Evolutionary conservation across 1,139 yeast species (phyloP).

Genomic region (Kluyveromyces sp.): DNA sequence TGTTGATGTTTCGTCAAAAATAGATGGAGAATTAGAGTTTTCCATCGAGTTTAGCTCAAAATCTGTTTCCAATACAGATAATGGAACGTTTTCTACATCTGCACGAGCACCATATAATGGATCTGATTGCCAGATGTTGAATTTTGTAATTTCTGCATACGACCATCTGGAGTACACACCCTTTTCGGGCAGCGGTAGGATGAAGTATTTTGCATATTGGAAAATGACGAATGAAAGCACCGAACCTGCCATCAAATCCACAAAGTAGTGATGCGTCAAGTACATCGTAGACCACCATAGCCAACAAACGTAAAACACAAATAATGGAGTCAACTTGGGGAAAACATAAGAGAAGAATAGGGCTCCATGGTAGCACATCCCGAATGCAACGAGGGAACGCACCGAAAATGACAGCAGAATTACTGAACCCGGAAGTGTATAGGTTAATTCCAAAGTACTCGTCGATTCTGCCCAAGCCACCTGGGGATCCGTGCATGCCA

Average conservation of each 20-base stretch:
- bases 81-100: slow-evolving; percentile 28
- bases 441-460: slow-evolving; percentile 68
- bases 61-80: slow-evolving; percentile 17
- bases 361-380: slow-evolving; percentile 94
- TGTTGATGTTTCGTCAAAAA: slow-evolving; percentile 20
- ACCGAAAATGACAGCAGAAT: slow-evolving; percentile 92
- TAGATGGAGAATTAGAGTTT: slow-evolving; percentile 18
- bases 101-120: slow-evolving; percentile 28
- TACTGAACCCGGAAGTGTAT: slow-evolving; percentile 78
- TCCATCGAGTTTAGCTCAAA: slow-evolving; percentile 19
- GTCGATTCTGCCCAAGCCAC: slow-evolving; percentile 91
- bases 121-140: slow-evolving; percentile 29
- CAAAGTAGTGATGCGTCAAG: slow-evolving; percentile 89
- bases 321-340: slow-evolving; percentile 56
- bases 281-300: slow-evolving; percentile 99
- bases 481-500: slow-evolving; percentile 90
- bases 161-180: slow-evolving; percentile 81
- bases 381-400: slow-evolving; percentile 92
- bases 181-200: slow-evolving; percentile 59
- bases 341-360: slow-evolving; percentile 74
- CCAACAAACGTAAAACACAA: slow-evolving; percentile 77
- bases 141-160: slow-evolving; percentile 38
- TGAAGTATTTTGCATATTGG: slow-evolving; percentile 62
- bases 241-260: slow-evolving; percentile 89
- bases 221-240: slow-evolving; percentile 64